Percentiles rank a stretch among this genome's conserved stretches.
phyloP scores from a whole-genome alignment of 495 filamentous ascomycete genomes.

The Tuber melanosporum region DNA sequence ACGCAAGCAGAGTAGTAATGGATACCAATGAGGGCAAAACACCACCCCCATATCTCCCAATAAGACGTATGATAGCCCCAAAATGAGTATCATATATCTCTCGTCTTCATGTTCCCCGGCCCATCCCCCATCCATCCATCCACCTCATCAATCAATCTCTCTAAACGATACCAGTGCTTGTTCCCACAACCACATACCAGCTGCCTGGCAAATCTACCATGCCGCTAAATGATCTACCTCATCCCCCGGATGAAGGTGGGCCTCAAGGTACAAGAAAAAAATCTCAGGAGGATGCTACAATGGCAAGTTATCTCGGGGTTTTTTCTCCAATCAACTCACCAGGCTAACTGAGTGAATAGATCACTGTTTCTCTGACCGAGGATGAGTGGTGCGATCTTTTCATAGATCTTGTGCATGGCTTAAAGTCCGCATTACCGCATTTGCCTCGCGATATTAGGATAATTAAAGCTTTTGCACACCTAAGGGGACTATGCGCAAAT shows the following conservation, averaged over 20 bases:
- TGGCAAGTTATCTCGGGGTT: neutral
- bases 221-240: neutral
- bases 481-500: slow-evolving; percentile 17
- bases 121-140: neutral
- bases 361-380: slow-evolving; percentile 12
- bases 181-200: neutral
- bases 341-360: slow-evolving; percentile 2
- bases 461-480: slow-evolving; percentile 16
- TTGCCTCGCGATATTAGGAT: slow-evolving; percentile 10
- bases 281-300: neutral
- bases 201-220: neutral
- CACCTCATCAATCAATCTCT: neutral
- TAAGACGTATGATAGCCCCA: neutral
- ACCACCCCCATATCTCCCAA: neutral
- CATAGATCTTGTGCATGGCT: slow-evolving; percentile 4
- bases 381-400: slow-evolving; percentile 20
- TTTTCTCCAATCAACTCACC: neutral
- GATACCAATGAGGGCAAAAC: neutral
- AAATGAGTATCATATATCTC: neutral
- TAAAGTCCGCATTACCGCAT: slow-evolving; percentile 13
- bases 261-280: neutral
- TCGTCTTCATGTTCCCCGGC: neutral
- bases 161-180: neutral
- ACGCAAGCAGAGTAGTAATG: neutral
- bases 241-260: neutral